These are phyloP conservation scores for Cinnamomum chago DNA, from an alignment of 164 flowering plant species.

Conservation along the genomic window DNA sequence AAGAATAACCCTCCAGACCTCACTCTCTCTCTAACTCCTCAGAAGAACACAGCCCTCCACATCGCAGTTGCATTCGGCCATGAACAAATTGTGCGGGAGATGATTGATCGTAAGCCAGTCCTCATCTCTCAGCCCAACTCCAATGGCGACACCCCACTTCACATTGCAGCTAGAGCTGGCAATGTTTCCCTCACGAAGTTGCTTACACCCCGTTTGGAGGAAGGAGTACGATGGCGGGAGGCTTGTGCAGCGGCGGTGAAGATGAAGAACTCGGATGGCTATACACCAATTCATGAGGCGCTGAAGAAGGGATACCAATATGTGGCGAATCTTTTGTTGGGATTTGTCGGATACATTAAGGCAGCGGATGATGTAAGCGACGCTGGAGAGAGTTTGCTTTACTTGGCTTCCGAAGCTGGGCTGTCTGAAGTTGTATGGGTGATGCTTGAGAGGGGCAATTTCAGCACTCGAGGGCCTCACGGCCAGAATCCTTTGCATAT, in stretches of 20 bases:
- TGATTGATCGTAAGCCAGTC: not conserved
- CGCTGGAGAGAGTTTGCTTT: too few species aligned
- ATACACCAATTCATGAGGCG: conserved; percentile 20
- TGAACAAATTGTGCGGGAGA: not conserved
- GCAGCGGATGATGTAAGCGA: too few species aligned
- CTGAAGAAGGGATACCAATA: conserved; percentile 1
- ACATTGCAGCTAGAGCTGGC: conserved; percentile 2
- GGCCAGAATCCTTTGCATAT: too few species aligned
- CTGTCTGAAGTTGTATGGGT: too few species aligned
- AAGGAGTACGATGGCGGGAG: too few species aligned
- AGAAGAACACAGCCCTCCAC: conserved; percentile 8
- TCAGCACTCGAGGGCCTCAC: too few species aligned
- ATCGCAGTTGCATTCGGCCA: not conserved
- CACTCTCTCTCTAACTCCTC: not conserved
- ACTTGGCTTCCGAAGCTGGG: too few species aligned
- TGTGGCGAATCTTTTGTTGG: not conserved
- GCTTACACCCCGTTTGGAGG: not conserved
- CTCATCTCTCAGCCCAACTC: not conserved
- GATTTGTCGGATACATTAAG: too few species aligned
- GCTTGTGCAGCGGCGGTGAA: not conserved
- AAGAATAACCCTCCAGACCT: not conserved
- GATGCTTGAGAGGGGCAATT: too few species aligned
- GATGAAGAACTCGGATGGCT: not conserved
- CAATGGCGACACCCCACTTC: conserved; percentile 11
- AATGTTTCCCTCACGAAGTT: not conserved